Percentiles rank a stretch among this genome's conserved stretches.
These are phyloP conservation scores for Pseudohalonectria lignicola DNA, from an alignment of 2,329 filamentous ascomycete genomes.

Conservation along the genomic window DNA sequence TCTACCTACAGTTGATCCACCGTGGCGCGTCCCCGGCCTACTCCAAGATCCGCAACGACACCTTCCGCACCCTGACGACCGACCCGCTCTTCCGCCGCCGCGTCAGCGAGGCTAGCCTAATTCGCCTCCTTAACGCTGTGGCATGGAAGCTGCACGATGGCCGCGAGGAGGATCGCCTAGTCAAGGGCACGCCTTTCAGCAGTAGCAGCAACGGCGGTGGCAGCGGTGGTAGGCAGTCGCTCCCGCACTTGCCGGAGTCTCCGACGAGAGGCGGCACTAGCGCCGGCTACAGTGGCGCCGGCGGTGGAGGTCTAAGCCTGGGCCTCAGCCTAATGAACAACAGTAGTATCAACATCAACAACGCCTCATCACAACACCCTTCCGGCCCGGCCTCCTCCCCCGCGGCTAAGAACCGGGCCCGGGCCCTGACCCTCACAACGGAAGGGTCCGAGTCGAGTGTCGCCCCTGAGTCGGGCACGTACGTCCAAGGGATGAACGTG, in stretches of 20 bases:
- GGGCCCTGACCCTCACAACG: conserved; percentile 48
- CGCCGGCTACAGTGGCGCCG: too few species aligned
- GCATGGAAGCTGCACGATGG: conserved; percentile 89
- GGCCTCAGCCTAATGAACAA: not conserved
- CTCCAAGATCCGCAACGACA: conserved; percentile 96
- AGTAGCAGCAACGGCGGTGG: too few species aligned
- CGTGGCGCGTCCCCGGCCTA: conserved; percentile 91
- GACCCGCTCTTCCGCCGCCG: conserved; percentile 94
- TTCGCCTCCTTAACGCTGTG: conserved; percentile 86
- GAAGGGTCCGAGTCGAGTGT: conserved; percentile 50
- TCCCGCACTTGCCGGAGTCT: conserved; percentile 6
- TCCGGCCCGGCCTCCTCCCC: conserved; percentile 22
- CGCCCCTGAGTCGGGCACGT: conserved; percentile 62
- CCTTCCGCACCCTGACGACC: conserved; percentile 90
- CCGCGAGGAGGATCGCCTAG: conserved; percentile 30
- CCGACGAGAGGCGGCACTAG: conserved; percentile 8
- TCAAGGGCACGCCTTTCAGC: conserved; percentile 3
- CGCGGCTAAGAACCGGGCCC: conserved; percentile 37
- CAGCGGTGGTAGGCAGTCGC: conserved; percentile 31
- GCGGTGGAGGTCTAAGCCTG: too few species aligned
- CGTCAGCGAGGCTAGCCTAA: conserved; percentile 90
- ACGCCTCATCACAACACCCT: not conserved
- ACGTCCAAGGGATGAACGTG: conserved; percentile 99
- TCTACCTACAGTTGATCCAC: conserved; percentile 83
- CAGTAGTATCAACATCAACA: conserved; percentile 4